These are phyloP conservation scores for Penicillium sp. DNA, from an alignment of 2,329 filamentous ascomycete genomes.

Conservation along the genomic window DNA sequence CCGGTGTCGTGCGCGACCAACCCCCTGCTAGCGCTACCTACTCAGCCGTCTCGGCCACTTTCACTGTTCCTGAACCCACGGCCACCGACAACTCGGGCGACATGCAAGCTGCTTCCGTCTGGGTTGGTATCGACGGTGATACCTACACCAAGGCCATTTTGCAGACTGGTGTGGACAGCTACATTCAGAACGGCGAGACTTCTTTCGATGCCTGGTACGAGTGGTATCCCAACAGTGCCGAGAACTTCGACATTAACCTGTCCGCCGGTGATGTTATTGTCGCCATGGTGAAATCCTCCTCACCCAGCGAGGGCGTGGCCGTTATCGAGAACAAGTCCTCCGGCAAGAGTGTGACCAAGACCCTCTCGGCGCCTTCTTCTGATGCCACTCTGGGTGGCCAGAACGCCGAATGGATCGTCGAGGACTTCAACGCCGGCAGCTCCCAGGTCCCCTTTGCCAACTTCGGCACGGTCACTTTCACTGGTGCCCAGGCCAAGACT, in stretches of 20 bases:
- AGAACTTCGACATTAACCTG: constrained; percentile 52
- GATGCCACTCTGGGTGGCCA: constrained; percentile 50
- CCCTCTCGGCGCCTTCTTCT: constrained; percentile 45
- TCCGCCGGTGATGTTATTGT: constrained; percentile 48
- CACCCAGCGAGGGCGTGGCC: constrained; percentile 46
- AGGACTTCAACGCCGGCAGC: constrained; percentile 49
- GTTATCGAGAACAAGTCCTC: constrained; percentile 54
- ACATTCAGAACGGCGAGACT: constrained; percentile 40
- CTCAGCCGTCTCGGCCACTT: constrained; percentile 44
- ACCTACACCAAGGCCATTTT: constrained; percentile 56
- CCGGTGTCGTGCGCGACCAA: constrained; percentile 54
- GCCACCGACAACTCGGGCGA: constrained; percentile 38
- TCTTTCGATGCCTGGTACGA: constrained; percentile 60
- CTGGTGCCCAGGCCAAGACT: constrained; percentile 30
- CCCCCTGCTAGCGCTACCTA: constrained; percentile 47
- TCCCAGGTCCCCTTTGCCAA: constrained; percentile 47
- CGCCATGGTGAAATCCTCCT: constrained; percentile 38
- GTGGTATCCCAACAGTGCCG: constrained; percentile 59
- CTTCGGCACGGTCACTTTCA: constrained; percentile 47
- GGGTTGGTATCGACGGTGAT: constrained; percentile 63
- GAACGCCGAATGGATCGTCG: constrained; percentile 65
- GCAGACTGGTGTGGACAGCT: constrained; percentile 59
- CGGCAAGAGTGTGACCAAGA: constrained; percentile 53
- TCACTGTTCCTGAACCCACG: constrained; percentile 54
- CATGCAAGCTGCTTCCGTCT: constrained; percentile 53